Evolutionary conservation across 2,329 filamentous ascomycete species (phyloP), one percentile per base, ranked within the genome.

Genomic region (Colletotrichum acutatum): DNA sequence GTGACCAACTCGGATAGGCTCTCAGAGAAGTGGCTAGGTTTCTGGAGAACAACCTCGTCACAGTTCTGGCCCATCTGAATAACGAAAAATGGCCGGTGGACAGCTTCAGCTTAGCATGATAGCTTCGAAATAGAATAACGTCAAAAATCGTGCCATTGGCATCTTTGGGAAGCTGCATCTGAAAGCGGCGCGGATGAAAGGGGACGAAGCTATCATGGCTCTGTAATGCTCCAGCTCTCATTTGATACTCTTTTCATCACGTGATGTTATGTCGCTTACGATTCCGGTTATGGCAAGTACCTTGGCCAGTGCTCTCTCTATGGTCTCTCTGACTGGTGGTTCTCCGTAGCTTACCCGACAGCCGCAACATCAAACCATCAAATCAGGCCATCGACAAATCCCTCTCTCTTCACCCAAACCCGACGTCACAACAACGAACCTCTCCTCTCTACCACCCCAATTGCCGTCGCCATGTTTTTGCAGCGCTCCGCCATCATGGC

Each of bases 401-500:
- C 84, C 83, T 84, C 83, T 80, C 81, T 79, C 78, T 63, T 72
- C 67, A 76, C 53, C 68, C 74, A 71, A 65, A 62, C 42, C 73
- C 66, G 71, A 74, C 74, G 67, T 75, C 74, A 74, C 63, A 63
- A 66, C 65, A 63, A 69, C 64, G 52, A 74, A 75, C 60, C 70
- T 72, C 70, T 72, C 70, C 72, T 49, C 53, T 57, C 71, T 65
- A 56, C 52, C 68, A 60, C 72, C 57, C 76, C 77, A 77, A 78
- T 78, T 75, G 75, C 76, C 76, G 76, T 79, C 82, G 82, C 79
- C 79, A 91, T 92, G 90, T 90, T 92, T 78, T 82, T 92, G 82
- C 89, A 91, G 86, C 90, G 90, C 82, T 86, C 90, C 80, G 90
- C 87, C 82, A 80, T 90, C 77, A 84, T 87, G 78, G 89, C 86